Evolutionary conservation across 352 stramenopile species (phyloP), one percentile per base, ranked within the genome.

Genomic region (Phytophthora colocasiae): DNA sequence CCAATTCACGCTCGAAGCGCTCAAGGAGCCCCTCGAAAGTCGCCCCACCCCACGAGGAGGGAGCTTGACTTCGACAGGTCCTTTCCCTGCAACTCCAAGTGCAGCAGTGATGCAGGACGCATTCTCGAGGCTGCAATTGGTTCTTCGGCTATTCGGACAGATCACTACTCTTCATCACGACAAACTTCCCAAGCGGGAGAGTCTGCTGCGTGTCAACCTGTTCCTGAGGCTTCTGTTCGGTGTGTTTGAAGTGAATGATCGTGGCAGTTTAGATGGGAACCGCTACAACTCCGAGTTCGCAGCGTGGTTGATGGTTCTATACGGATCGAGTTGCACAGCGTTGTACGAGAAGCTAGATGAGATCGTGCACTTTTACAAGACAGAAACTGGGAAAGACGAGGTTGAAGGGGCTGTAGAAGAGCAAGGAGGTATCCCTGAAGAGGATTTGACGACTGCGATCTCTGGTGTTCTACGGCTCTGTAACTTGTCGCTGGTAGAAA

Each of bases 281-380:
- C 46, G 66, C 12, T 73, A 73, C 34, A 69, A 59, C 10, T 78
- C 55, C 0, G 70, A 86, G 22, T 72, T 76, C 4, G 79, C 78
- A 0, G 75, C 77, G 1, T 95, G 87, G 87, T 63, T 86, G 6
- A 81, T 87, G 40, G 83, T 89, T 11, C 56, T 95, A 1, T 89
- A 91, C 40, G 87, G 83, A 6, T 85, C 87, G 0, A 83, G 76
- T 39, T 93, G 87, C 51, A 92, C 81, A 1, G 80, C 90, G 0
- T 55, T 95, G 7, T 95, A 92, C 41, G 87, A 95, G 39, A 95
- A 95, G 31, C 60, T 95, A 17, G 87, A 95, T 56, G 87, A 95
- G 48, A 71, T 95, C 38, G 85, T 93, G 17, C 80, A 92, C 38
- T 65, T 85, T 24, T 92, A 79, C 64, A 87, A 87, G 6, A 34